Evolutionary conservation across 225 moss, liverwort and hornwort species (phyloP), one percentile per base, ranked within the genome.

Genomic region (Pseudisothecium myosuroides): DNA sequence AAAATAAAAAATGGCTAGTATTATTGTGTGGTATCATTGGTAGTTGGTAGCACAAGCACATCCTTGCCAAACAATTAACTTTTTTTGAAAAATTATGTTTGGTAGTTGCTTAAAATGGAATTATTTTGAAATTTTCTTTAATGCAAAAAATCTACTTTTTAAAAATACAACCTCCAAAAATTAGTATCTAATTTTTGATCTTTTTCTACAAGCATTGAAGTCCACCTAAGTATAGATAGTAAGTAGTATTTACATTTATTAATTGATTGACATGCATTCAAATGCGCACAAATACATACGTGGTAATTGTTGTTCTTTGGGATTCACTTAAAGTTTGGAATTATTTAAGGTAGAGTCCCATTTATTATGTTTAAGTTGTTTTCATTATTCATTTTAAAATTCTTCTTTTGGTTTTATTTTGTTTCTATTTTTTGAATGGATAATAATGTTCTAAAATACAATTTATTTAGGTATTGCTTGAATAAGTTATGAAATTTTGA

Each of bases 231-330:
- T 55, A 14, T 24, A 54, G 4, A 23, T 23, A 14, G 14, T 23
- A 54, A 50, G 0, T 36, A 37, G 36, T 12, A 77, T 14, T 24
- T 1, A 24, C 23, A 54, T 54, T 37, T 13, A 55, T 55, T 19
- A 55, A 19, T 55, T 1, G 13, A 77, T 76, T 76, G 52, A 76
- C 13, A 76, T 34, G 5, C 34, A 76, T 54, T 21, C 14, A 52
- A 34, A 75, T 49, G 32, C 1, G 4, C 6, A 73, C 43, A 76
- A 36, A 23, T 23, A 77, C 0, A 3, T 0, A 6, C 0, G 1
- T 36, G 36, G 5, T 15, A 23, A 54, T 23, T 54, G 15, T 54
- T 54, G 24, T 23, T 37, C 5, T 5, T 15, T 37, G 24, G 4
- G 0, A 55, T 2, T 55, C 24, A 37, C 24, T n/a, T 16, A 37